Base-by-base conservation (phyloP, 23 red algal species). In the Gracilaria caudata region DNA sequence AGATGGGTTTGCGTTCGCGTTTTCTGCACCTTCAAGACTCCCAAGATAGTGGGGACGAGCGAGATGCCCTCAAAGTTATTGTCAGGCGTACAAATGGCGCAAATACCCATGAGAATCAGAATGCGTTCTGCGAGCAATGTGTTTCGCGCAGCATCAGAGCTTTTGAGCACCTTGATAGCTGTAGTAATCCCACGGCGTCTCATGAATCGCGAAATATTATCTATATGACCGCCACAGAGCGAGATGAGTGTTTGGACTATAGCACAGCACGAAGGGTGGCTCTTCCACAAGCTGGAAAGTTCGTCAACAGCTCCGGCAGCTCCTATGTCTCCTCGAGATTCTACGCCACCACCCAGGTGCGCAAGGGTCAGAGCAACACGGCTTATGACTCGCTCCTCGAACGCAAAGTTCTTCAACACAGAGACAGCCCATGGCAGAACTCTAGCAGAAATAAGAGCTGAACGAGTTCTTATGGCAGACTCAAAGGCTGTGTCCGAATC, bases 171-270 rank as follows among this genome's bases (percentile, higher is more conserved):
- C 0, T 47, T 39, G 19, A 89, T 59, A 51, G 85, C 76, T 25
- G 73, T 76, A 23, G 49, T 20, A 66, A 91, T 60, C 1, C 58
- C 87, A 19, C 78, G 58, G 10, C 56, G 56, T 44, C 87, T 59
- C 87, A 91, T 82, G 63, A 82, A 24, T 9, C 87, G 54, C 11
- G 87, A 91, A 16, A 91, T 68, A 47, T 91, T 91, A 30, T 91
- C 87, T 40, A 91, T 77, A 77, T 91, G 87, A 0, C 77, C 87
- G 19, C 59, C 23, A 46, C 56, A 75, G 29, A 91, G 59, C 0
- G 78, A 71, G 46, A 76, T 56, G 11, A 91, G 76, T 5, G 87
- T 40, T 6, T 57, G 25, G 39, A 81, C 51, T 33, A 82, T 66
- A 4, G 71, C 25, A 45, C 82, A 8, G 54, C 75, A 70, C 5